phyloP scores from a whole-genome alignment of 2,329 filamentous ascomycete species.

The Aplosporella prunicola region DNA sequence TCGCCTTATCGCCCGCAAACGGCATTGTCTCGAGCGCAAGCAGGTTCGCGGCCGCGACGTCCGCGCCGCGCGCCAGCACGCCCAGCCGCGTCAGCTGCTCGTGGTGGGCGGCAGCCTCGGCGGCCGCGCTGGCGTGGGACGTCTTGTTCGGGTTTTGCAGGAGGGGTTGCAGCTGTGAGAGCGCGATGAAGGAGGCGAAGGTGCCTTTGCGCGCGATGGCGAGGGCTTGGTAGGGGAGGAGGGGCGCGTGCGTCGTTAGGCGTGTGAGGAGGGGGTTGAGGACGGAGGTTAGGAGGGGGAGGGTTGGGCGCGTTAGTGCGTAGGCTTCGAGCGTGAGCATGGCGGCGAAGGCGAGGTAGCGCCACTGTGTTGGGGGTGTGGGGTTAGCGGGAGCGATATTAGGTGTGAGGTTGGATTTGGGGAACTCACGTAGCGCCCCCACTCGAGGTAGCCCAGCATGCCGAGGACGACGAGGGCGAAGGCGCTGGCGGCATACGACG shows the following conservation, averaged over 20 bases:
- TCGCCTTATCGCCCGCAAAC: conserved; percentile 62
- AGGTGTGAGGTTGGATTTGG: background rate
- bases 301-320: conserved; percentile 44
- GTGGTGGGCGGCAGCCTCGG: conserved; percentile 25
- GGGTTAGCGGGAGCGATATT: background rate
- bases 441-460: conserved; percentile 57
- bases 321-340: conserved; percentile 50
- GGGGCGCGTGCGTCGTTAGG: conserved; percentile 45
- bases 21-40: conserved; percentile 73
- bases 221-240: conserved; percentile 79
- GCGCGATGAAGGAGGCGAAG: conserved; percentile 43
- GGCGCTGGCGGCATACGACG: conserved; percentile 53
- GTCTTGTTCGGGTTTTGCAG: conserved; percentile 1
- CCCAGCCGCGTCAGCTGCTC: conserved; percentile 62
- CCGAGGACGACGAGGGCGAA: conserved; percentile 52
- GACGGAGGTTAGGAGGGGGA: conserved; percentile 36
- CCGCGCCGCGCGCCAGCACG: conserved; percentile 47
- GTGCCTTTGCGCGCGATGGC: conserved; percentile 64
- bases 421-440: conserved; percentile 46
- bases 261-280: conserved; percentile 39
- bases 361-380: conserved; percentile 25
- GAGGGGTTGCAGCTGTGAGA: conserved; percentile 37
- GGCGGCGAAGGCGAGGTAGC: conserved; percentile 42
- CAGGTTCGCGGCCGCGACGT: conserved; percentile 60
- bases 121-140: background rate